Percentiles rank a stretch among this genome's conserved stretches.
Evolutionary conservation across 2,329 filamentous ascomycete species (phyloP).

Genomic region (Beauveria sp.): DNA sequence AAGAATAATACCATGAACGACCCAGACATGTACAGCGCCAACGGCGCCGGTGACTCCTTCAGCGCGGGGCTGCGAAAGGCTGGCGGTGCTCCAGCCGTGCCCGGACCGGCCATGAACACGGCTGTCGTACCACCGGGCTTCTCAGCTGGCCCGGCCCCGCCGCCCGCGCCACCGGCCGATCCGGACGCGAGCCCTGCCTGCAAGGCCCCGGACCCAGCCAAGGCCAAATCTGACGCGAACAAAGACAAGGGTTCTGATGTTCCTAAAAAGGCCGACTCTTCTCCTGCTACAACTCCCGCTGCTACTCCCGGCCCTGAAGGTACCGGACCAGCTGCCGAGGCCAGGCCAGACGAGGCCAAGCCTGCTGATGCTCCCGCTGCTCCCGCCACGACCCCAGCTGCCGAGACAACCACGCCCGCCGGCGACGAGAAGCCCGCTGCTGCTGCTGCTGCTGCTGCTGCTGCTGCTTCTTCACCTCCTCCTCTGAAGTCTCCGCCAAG

Average conservation of each 20-base stretch:
- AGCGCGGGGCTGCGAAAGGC: conserved; percentile 14
- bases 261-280: background rate
- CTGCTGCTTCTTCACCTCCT: background rate
- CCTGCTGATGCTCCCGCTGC: background rate
- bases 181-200: conserved; percentile 12
- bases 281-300: background rate
- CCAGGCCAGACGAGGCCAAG: background rate
- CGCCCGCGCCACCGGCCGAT: background rate
- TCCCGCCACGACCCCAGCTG: background rate
- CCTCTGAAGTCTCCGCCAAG: background rate
- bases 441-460: background rate
- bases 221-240: background rate
- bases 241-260: background rate
- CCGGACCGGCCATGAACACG: background rate
- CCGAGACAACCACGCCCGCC: background rate
- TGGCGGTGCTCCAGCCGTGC: background rate
- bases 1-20: conserved; percentile 17
- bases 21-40: conserved; percentile 16
- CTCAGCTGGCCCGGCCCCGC: background rate
- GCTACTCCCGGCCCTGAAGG: background rate
- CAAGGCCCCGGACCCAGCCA: conserved; percentile 11
- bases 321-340: background rate
- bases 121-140: background rate
- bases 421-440: background rate
- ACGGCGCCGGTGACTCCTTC: conserved; percentile 12